phyloP scores from a whole-genome alignment of 208 protist genomes.

The Crithidia bombi region DNA sequence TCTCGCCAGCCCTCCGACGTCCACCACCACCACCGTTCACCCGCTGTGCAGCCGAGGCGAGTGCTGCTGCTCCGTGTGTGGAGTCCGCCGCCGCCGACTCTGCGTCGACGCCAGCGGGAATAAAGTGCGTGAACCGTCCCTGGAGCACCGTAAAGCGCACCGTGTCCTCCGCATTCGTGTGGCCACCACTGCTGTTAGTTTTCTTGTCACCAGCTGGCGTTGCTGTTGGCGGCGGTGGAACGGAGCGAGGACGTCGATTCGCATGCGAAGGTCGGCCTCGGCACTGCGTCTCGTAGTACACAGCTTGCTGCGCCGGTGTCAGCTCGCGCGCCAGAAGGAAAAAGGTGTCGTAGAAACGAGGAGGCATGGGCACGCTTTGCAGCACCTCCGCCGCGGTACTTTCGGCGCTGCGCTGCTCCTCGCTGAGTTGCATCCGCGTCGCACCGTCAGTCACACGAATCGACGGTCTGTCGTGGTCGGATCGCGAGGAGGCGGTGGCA shows the following conservation, averaged over 20 bases:
- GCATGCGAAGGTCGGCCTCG: neutral
- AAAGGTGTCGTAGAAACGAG: conserved; percentile 57
- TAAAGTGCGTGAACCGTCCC: conserved; percentile 58
- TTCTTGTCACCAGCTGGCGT: neutral
- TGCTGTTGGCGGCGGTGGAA: neutral
- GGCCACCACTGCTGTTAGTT: conserved; percentile 18
- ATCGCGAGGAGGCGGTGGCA: neutral
- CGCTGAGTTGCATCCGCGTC: neutral
- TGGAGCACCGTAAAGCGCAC: conserved; percentile 56
- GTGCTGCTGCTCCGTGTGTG: neutral
- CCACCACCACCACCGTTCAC: neutral
- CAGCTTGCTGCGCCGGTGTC: conserved; percentile 32
- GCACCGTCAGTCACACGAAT: conserved; percentile 27
- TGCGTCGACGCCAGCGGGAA: conserved; percentile 24
- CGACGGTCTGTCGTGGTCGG: conserved; percentile 1
- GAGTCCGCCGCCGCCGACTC: neutral
- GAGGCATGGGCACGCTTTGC: conserved; percentile 2
- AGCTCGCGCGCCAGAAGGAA: conserved; percentile 69
- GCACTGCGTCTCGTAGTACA: conserved; percentile 38
- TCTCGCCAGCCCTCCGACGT: conserved; percentile 20
- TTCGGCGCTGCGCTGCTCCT: neutral
- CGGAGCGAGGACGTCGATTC: neutral
- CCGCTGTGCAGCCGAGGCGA: neutral
- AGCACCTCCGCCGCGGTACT: conserved; percentile 9
- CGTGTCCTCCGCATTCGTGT: too few relatives aligned